Percentiles rank a stretch among this genome's conserved stretches.
phyloP scores from a whole-genome alignment of 192 early-diverging fungal genomes.

The Coemansia sp. region DNA sequence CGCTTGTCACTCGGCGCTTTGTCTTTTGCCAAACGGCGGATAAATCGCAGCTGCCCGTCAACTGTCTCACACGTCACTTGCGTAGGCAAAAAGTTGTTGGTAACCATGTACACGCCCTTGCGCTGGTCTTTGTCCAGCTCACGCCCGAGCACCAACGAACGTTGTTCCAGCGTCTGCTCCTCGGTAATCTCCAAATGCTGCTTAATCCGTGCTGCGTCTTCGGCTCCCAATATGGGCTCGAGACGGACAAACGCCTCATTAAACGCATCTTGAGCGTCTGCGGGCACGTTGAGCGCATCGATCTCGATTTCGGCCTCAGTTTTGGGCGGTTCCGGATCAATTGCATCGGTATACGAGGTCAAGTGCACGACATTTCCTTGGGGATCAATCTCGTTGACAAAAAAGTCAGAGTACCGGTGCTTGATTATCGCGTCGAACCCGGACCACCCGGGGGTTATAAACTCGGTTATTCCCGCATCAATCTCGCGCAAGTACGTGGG shows the following conservation, averaged over 20 bases:
- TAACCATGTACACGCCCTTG: slow-evolving; percentile 43
- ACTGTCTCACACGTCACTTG: slow-evolving; percentile 42
- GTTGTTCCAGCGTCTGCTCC: slow-evolving; percentile 17
- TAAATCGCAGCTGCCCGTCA: slow-evolving; percentile 38
- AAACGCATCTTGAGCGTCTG: slow-evolving; percentile 30
- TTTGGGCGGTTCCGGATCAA: slow-evolving; percentile 29
- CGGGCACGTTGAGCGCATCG: slow-evolving; percentile 31
- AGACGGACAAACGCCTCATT: slow-evolving; percentile 27
- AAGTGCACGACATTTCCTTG: slow-evolving; percentile 72
- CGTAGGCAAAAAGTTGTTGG: slow-evolving; percentile 50
- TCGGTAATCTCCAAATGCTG: slow-evolving; percentile 23
- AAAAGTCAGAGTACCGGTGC: slow-evolving; percentile 81
- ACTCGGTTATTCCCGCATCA: slow-evolving; percentile 70
- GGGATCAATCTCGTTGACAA: slow-evolving; percentile 87
- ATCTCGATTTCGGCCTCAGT: slow-evolving; percentile 32
- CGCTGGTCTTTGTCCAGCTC: slow-evolving; percentile 44
- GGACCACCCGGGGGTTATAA: slow-evolving; percentile 26
- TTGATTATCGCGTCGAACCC: slow-evolving; percentile 55
- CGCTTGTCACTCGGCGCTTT: background rate
- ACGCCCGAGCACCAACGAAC: slow-evolving; percentile 26
- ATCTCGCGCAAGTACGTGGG: slow-evolving; percentile 51
- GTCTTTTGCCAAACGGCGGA: slow-evolving; percentile 4
- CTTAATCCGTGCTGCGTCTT: slow-evolving; percentile 23
- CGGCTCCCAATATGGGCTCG: slow-evolving; percentile 25
- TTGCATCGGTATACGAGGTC: slow-evolving; percentile 37